Base-by-base conservation (phyloP, 1,284 basidiomycete genomes). In the Termitomyces sp. region DNA sequence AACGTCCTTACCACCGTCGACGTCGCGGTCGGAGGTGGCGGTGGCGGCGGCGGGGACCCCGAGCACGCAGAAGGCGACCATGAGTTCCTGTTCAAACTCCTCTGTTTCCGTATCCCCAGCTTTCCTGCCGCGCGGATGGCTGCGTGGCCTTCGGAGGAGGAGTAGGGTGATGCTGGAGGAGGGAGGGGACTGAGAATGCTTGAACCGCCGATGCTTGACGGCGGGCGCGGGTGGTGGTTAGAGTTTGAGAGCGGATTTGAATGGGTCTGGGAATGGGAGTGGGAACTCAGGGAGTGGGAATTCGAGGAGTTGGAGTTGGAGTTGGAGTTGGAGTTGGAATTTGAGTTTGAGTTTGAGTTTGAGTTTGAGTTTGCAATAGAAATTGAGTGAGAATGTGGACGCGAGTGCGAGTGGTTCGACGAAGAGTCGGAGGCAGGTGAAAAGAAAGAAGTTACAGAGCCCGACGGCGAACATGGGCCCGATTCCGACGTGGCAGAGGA, bases 81-180 rank as follows among this genome's bases (percentile, higher is more conserved):
- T 34, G 81, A 83, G 52, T 74, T 73, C 43, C 81, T 74, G 58
- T 81, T 78, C 61, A 80, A 75, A 58, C 74, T 80, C 62, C 74
- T 76, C 65, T 79, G 80, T 66, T 81, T 82, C 56, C 81, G 74
- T 45, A 80, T 73, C 50, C 81, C 77, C 4, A 76, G 73, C 60
- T 76, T 72, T 58, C 81, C 83, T 9, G 81, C 81, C 0, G 79
- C 79, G 12, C 82, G 80, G 57, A 83, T 82, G 15, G 77, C 77
- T 0, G 68, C 73, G 1, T 77, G 70, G 9, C 63, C 66, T 36
- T 71, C 61, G 1, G 48, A 48, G 5, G 34, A 24, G 38, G 42
- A 47, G 26, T 31, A 42, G 3, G 46, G 42, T 10, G 54, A 52
- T 12, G 55, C 38, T 7, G 52, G 54, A 33, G 56, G 56, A n/a